Percentiles rank a stretch among this genome's conserved stretches.
phyloP scores from a whole-genome alignment of 805 yeast species.

The Starmerella tilneyi region DNA sequence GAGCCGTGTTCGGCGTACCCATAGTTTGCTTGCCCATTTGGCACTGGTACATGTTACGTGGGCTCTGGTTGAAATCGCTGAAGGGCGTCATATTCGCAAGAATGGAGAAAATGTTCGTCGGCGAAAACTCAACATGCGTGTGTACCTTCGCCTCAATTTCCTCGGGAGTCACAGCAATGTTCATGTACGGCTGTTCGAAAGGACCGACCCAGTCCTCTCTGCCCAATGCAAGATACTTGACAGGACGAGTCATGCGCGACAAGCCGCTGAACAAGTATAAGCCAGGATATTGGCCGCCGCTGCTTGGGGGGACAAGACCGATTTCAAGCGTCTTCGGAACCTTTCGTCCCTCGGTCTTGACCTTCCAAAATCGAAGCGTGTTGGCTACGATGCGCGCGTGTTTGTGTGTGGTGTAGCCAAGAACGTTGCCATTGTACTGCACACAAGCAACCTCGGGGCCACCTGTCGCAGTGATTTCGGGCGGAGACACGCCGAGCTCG shows the following conservation, averaged over 20 bases:
- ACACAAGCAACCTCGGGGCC: slow-evolving; percentile 85
- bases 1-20: slow-evolving; percentile 99
- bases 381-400: slow-evolving; percentile 81
- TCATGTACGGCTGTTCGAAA: slow-evolving; percentile 94
- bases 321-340: slow-evolving; percentile 81
- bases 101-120: slow-evolving; percentile 88
- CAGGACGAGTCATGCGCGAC: slow-evolving; percentile 94
- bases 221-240: slow-evolving; percentile 74
- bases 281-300: slow-evolving; percentile 96
- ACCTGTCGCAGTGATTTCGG: slow-evolving; percentile 70
- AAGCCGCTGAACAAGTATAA: slow-evolving; percentile 81
- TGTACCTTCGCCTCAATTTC: slow-evolving; percentile 77
- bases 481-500: slow-evolving; percentile 65
- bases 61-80: slow-evolving; percentile 97
- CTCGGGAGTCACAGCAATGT: slow-evolving; percentile 85
- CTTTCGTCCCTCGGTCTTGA: slow-evolving; percentile 40
- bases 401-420: slow-evolving; percentile 90
- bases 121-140: slow-evolving; percentile 87
- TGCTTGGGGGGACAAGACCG: slow-evolving; percentile 93
- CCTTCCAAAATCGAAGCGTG: slow-evolving; percentile 85
- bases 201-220: slow-evolving; percentile 89
- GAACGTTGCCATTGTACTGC: slow-evolving; percentile 81
- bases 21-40: slow-evolving; percentile 99
- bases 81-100: slow-evolving; percentile 95
- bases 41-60: slow-evolving; percentile 99